Conservation (phyloP, 306 rosid species). For the Quercus aquifolioides region DNA sequence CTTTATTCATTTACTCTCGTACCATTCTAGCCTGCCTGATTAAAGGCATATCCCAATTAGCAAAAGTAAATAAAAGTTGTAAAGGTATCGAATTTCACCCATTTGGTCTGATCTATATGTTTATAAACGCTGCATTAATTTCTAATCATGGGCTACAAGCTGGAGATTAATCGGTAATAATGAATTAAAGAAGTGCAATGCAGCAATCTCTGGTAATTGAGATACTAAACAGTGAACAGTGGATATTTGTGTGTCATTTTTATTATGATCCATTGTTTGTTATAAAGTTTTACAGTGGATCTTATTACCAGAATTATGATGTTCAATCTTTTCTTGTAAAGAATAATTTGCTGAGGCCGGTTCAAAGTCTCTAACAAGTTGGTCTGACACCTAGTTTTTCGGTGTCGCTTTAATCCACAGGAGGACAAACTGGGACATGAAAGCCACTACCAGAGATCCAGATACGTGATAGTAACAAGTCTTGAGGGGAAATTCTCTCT, state of each 20-base stretch:
- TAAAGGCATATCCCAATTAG: too few relatives aligned
- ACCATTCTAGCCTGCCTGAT: background rate
- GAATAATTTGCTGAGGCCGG: background rate
- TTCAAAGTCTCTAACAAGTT: background rate
- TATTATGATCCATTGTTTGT: slow-evolving; percentile 24
- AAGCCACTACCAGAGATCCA: background rate
- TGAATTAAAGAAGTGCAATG: background rate
- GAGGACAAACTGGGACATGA: slow-evolving; percentile 5
- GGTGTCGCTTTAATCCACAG: background rate
- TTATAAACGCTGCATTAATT: background rate
- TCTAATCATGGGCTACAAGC: background rate
- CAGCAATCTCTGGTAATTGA: background rate
- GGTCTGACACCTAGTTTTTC: background rate
- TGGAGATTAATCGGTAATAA: background rate
- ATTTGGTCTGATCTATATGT: background rate
- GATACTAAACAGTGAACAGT: background rate
- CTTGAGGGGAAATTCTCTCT: slow-evolving; percentile 11
- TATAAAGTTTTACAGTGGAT: slow-evolving; percentile 18
- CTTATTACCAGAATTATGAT: background rate
- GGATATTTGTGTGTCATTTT: background rate
- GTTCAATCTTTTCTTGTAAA: background rate
- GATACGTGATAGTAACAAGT: slow-evolving; percentile 33
- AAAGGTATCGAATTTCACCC: background rate
- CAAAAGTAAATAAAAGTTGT: background rate
- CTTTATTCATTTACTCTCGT: background rate